Evolutionary conservation across 164 flowering plant genomes (phyloP), one percentile per base, ranked within the genome.

Genomic region (Stephania cephalantha): DNA sequence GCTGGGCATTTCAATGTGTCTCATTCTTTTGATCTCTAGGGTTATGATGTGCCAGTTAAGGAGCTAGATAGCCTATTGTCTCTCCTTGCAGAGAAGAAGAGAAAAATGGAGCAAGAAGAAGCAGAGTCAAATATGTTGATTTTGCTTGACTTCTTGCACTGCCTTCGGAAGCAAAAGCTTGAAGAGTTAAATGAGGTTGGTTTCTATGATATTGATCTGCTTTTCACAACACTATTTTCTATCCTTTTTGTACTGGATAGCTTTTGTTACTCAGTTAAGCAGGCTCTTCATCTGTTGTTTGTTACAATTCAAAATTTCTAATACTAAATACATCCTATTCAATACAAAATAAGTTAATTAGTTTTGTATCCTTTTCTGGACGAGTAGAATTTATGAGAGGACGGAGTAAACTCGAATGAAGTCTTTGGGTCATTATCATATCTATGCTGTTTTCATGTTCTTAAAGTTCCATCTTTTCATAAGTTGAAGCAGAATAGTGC

Each of bases 51-150:
- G 46, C 88, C 99, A 6, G 81, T 91, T 50, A 96, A 91, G 88
- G 99, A 96, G 82, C 77, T 96, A 45, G 97, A 94, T 75, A 73
- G 76, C 78, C 88, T 96, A 46, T 77, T 92, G 77, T 80, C 87
- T 71, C 90, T 94, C 61, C 93, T 96, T 78, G 55, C 85, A 12
- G 98, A 91, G 87, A 96, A 89, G 83, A 96, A 92, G 84, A 88
- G 88, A 74, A 96, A 91, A 83, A 89, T 91, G 95, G 97, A 92
- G 80, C 97, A 90, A 83, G 97, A 96, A 82, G 98, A 96, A 85
- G 94, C 97, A 44, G 98, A 92, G 78, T 87, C 95, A 78, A 96
- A 91, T 84, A 86, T 96, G 91, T 86, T 87, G 79, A 87, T 94
- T 81, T 83, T 96, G 61, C 83, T 89, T 61, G 95, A 91, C 68